phyloP scores from a whole-genome alignment of 176 grass and related monocot genomes.

The Triticum urartu region DNA sequence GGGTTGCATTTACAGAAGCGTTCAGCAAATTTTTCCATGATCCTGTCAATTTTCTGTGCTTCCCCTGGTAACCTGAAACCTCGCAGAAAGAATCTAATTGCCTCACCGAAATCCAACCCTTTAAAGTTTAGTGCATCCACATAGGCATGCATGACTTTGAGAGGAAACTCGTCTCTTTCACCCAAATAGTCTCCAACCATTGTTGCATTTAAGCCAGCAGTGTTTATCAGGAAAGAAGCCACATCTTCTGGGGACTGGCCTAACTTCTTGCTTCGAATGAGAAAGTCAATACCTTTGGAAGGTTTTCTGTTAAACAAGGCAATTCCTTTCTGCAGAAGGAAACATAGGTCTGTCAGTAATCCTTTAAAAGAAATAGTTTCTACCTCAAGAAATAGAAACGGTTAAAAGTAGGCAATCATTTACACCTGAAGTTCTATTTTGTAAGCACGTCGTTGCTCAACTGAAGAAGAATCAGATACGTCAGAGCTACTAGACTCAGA shows the following conservation, averaged over 20 bases:
- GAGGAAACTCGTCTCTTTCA: slow-evolving; percentile 85
- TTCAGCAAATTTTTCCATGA: slow-evolving; percentile 99
- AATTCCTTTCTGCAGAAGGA: slow-evolving; percentile 79
- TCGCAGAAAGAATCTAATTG: slow-evolving; percentile 88
- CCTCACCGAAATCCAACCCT: slow-evolving; percentile 89
- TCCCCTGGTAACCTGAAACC: slow-evolving; percentile 94
- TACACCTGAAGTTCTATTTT: slow-evolving; percentile 93
- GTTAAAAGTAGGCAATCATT: slow-evolving; percentile 14
- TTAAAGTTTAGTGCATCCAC: slow-evolving; percentile 87
- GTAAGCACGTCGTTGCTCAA: slow-evolving; percentile 85
- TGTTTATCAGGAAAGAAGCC: slow-evolving; percentile 77
- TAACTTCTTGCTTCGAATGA: slow-evolving; percentile 82
- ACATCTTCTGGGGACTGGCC: slow-evolving; percentile 71
- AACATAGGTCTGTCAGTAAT: slow-evolving; percentile 15
- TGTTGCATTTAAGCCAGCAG: slow-evolving; percentile 77
- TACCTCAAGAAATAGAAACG: neutral
- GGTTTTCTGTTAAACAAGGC: slow-evolving; percentile 93
- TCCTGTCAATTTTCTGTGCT: slow-evolving; percentile 98
- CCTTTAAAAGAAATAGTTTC: neutral
- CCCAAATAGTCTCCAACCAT: slow-evolving; percentile 95
- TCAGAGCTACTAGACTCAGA: slow-evolving; percentile 55
- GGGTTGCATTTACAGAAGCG: slow-evolving; percentile 94
- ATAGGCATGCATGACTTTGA: slow-evolving; percentile 99
- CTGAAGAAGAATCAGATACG: slow-evolving; percentile 71
- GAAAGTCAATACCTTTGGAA: slow-evolving; percentile 97